Conservation (phyloP, 2,329 filamentous ascomycete species). For the Xylariaceae sp. region DNA sequence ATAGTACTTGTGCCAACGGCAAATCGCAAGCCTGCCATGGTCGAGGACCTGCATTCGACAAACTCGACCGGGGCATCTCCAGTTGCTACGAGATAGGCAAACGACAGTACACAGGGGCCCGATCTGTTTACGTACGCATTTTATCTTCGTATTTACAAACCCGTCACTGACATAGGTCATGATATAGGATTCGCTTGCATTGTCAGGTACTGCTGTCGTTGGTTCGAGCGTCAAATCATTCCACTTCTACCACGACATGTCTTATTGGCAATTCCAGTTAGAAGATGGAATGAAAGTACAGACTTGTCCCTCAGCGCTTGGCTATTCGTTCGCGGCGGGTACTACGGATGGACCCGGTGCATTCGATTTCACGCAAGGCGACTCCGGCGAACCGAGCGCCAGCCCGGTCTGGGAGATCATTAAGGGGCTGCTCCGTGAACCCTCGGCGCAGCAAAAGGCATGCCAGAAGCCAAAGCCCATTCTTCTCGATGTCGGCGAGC, state of each 20-base stretch:
- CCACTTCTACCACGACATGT: constrained; percentile 77
- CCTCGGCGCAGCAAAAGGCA: constrained; percentile 60
- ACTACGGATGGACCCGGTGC: constrained; percentile 83
- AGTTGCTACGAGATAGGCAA: constrained; percentile 72
- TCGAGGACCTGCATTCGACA: constrained; percentile 60
- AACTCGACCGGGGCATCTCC: constrained; percentile 64
- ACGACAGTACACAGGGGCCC: constrained; percentile 60
- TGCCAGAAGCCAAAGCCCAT: constrained; percentile 82
- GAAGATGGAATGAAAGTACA: constrained; percentile 64
- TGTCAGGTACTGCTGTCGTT: constrained; percentile 44
- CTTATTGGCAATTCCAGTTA: constrained; percentile 64
- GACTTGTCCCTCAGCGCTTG: constrained; percentile 80
- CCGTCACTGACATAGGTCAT: constrained; percentile 2
- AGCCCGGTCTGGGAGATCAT: constrained; percentile 77
- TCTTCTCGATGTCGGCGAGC: constrained; percentile 78
- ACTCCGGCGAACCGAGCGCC: constrained; percentile 60
- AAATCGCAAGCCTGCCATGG: constrained; percentile 56
- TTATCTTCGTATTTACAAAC: neutral
- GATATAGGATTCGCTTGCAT: constrained; percentile 14
- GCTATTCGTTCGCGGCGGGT: constrained; percentile 84
- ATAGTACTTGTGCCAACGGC: constrained; percentile 70
- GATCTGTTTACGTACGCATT: constrained; percentile 37
- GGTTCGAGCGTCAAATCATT: constrained; percentile 68
- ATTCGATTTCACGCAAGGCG: constrained; percentile 85
- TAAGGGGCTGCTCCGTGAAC: constrained; percentile 62